Percentiles rank a stretch among this genome's conserved stretches.
Evolutionary conservation across 2,329 filamentous ascomycete genomes (phyloP).

Genomic region (Colletotrichum navitas): DNA sequence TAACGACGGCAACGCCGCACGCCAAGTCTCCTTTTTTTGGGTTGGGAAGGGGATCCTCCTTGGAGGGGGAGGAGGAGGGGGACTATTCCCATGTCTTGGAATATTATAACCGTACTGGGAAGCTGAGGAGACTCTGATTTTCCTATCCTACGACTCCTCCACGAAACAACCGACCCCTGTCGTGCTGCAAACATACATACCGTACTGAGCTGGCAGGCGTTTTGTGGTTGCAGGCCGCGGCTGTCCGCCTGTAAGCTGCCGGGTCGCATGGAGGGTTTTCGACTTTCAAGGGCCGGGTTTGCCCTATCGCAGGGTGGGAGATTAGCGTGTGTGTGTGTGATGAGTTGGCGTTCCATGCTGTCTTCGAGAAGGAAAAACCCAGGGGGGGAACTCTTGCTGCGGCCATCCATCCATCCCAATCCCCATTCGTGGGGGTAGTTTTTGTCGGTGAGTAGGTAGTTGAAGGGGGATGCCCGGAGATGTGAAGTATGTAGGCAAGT

Average conservation of each 20-base stretch:
- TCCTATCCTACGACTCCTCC: no score
- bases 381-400: background rate
- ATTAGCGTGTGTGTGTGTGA: background rate
- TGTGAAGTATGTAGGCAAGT: background rate
- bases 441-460: background rate
- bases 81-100: background rate
- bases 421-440: no score
- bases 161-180: background rate
- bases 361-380: background rate
- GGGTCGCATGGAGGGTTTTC: background rate
- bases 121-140: background rate
- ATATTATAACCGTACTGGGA: background rate
- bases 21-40: no score
- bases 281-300: background rate
- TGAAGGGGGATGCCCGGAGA: no score
- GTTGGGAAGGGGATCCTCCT: no score
- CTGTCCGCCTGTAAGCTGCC: background rate
- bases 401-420: background rate
- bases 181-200: background rate
- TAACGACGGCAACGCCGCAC: no score
- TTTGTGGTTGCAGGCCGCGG: background rate
- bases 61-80: background rate
- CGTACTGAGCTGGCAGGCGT: background rate
- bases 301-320: background rate
- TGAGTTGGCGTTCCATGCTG: constrained; percentile 2